A percentile compares a stretch with the other conserved stretches of the same genome.
These are phyloP conservation scores for Aspergillus kassunensis DNA, from an alignment of 495 filamentous ascomycete species.

Conservation along the genomic window DNA sequence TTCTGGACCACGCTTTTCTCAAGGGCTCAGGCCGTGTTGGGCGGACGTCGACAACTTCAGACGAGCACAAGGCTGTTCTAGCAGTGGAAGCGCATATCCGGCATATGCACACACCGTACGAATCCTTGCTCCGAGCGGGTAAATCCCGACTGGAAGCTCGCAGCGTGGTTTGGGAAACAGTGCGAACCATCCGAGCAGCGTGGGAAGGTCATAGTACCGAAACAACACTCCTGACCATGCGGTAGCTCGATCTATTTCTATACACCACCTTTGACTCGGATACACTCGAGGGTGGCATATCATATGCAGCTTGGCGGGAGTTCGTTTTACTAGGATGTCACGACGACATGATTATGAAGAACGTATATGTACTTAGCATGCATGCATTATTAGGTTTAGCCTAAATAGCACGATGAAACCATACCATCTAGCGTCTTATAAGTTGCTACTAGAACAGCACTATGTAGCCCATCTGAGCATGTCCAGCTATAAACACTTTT, in stretches of 20 bases:
- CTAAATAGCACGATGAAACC: slow-evolving; percentile 1
- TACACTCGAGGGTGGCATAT: neutral
- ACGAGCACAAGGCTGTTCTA: slow-evolving; percentile 35
- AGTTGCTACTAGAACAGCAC: too few relatives aligned
- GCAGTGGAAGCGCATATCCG: slow-evolving; percentile 52
- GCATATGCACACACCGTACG: slow-evolving; percentile 46
- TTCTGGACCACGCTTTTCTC: slow-evolving; percentile 44
- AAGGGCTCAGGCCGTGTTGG: slow-evolving; percentile 51
- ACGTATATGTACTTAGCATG: slow-evolving; percentile 12
- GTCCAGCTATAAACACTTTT: too few relatives aligned
- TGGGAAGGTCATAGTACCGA: slow-evolving; percentile 24
- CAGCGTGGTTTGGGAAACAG: slow-evolving; percentile 23
- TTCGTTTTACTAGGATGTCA: neutral
- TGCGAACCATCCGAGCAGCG: slow-evolving; percentile 25
- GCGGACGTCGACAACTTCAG: slow-evolving; percentile 29
- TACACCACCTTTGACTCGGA: neutral
- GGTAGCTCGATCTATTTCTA: slow-evolving; percentile 6
- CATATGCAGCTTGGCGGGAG: neutral
- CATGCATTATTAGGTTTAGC: slow-evolving; percentile 10
- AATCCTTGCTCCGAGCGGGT: slow-evolving; percentile 32
- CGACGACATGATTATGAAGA: slow-evolving; percentile 8
- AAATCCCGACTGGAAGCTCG: slow-evolving; percentile 23
- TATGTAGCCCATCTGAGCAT: too few relatives aligned
- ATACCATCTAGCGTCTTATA: too few relatives aligned
- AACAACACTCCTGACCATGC: slow-evolving; percentile 8